Percentiles rank a stretch among this genome's conserved stretches.
phyloP scores from a whole-genome alignment of 2,329 filamentous ascomycete genomes.

The Chrysoporthe deuterocubensis region DNA sequence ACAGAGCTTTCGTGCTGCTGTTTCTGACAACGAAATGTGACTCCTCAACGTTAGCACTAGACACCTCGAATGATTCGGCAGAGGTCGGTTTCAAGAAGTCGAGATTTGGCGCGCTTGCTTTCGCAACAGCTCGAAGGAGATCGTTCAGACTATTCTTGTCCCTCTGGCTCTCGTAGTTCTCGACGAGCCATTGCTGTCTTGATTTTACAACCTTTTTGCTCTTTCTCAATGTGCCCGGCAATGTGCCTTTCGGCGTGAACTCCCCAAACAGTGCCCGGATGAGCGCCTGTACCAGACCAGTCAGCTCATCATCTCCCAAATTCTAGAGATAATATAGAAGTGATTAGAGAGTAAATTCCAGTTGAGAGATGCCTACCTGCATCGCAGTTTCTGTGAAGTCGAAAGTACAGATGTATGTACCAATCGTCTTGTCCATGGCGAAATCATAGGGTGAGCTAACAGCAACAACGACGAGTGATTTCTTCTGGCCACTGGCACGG shows the following conservation, averaged over 20 bases:
- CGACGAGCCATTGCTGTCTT: slow-evolving; percentile 94
- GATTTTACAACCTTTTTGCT: slow-evolving; percentile 86
- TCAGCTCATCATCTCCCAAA: not conserved
- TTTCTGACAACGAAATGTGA: slow-evolving; percentile 92
- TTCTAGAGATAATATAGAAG: not conserved
- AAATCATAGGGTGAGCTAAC: slow-evolving; percentile 98
- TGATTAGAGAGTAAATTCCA: not conserved
- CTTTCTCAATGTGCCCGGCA: slow-evolving; percentile 78
- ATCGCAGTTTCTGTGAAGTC: slow-evolving; percentile 95
- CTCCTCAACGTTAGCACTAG: slow-evolving; percentile 73
- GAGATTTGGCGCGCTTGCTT: slow-evolving; percentile 67
- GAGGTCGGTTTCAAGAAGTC: slow-evolving; percentile 72
- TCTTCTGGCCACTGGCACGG: slow-evolving; percentile 76
- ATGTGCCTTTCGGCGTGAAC: slow-evolving; percentile 59
- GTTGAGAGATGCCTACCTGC: slow-evolving; percentile 43
- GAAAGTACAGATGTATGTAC: slow-evolving; percentile 93
- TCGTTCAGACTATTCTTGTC: slow-evolving; percentile 75
- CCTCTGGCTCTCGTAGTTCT: slow-evolving; percentile 80
- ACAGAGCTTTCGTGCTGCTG: slow-evolving; percentile 86
- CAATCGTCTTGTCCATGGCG: slow-evolving; percentile 86
- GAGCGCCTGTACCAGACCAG: slow-evolving; percentile 53
- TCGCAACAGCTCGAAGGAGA: slow-evolving; percentile 72
- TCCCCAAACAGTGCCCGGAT: slow-evolving; percentile 86
- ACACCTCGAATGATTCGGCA: slow-evolving; percentile 76
- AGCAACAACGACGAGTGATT: slow-evolving; percentile 86